Evolutionary conservation across 176 grass and related monocot species (phyloP).

Genomic region (Juncus effusus): DNA sequence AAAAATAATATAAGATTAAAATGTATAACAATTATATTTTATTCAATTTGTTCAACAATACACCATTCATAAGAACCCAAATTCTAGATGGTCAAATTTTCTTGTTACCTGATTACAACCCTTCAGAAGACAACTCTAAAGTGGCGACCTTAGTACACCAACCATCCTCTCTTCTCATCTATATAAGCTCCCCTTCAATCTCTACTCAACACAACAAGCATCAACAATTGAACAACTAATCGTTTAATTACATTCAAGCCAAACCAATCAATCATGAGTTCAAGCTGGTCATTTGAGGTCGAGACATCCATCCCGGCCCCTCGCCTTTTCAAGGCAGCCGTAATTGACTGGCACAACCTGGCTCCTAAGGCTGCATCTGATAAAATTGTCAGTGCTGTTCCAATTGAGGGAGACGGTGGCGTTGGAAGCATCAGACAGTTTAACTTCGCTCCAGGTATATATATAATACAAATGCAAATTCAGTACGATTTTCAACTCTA

Average conservation of each 20-base stretch:
- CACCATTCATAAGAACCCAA: too few species aligned
- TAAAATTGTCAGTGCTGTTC: conserved; percentile 42
- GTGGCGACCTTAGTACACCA: conserved; percentile 16
- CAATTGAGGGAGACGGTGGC: conserved; percentile 35
- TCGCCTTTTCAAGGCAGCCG: conserved; percentile 57
- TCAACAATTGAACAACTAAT: background rate
- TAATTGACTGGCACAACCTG: conserved; percentile 72
- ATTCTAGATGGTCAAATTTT: too few species aligned
- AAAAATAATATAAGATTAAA: too few species aligned
- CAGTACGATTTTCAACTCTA: background rate
- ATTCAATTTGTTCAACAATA: too few species aligned
- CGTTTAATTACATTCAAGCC: background rate
- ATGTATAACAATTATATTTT: too few species aligned
- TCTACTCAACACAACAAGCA: conserved; percentile 18
- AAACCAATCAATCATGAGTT: background rate
- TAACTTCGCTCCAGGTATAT: conserved; percentile 65
- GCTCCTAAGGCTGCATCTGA: conserved; percentile 49
- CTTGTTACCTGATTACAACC: too few species aligned
- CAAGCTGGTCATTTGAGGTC: conserved; percentile 48
- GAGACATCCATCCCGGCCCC: conserved; percentile 31
- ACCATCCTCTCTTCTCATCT: background rate
- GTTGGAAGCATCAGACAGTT: conserved; percentile 61
- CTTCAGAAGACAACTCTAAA: too few species aligned
- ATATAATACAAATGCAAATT: background rate
- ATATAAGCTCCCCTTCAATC: conserved; percentile 28